Percentiles rank a stretch among this genome's conserved stretches.
Evolutionary conservation across 2,329 filamentous ascomycete species (phyloP).

Genomic region (Fusarium ambrosium): DNA sequence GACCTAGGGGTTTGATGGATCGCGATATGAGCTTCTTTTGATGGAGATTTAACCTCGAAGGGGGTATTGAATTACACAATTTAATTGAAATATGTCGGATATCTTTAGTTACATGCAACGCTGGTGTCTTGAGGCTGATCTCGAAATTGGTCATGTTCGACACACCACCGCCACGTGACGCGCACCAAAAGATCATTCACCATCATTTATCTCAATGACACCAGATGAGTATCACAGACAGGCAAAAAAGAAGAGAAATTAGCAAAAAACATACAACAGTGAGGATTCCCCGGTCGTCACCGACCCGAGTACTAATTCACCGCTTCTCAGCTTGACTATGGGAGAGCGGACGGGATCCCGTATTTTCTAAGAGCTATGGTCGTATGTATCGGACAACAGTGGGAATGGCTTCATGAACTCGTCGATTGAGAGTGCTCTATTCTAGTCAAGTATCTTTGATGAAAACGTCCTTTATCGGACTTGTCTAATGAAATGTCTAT

Average conservation of each 20-base stretch:
- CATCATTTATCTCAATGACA: not conserved
- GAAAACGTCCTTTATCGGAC: not conserved
- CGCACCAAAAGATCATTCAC: not conserved
- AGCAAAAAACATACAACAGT: slow-evolving; percentile 9
- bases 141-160: not conserved
- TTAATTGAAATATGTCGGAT: not conserved
- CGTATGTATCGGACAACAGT: not conserved
- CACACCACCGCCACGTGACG: not conserved
- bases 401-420: not conserved
- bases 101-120: not conserved
- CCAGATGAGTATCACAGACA: not conserved
- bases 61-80: not conserved
- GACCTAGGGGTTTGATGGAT: not conserved
- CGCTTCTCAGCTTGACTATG: slow-evolving; percentile 7
- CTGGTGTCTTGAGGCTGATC: not conserved
- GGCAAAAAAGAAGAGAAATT: not conserved
- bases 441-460: not conserved
- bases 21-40: not conserved
- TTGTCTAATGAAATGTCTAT: not conserved
- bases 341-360: slow-evolving; percentile 8
- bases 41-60: not conserved
- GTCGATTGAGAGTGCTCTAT: not conserved
- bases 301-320: slow-evolving; percentile 13
- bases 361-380: slow-evolving; percentile 9
- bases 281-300: slow-evolving; percentile 14